Evolutionary conservation across 2,329 filamentous ascomycete genomes (phyloP).

Genomic region (Alternaria gansuensis): DNA sequence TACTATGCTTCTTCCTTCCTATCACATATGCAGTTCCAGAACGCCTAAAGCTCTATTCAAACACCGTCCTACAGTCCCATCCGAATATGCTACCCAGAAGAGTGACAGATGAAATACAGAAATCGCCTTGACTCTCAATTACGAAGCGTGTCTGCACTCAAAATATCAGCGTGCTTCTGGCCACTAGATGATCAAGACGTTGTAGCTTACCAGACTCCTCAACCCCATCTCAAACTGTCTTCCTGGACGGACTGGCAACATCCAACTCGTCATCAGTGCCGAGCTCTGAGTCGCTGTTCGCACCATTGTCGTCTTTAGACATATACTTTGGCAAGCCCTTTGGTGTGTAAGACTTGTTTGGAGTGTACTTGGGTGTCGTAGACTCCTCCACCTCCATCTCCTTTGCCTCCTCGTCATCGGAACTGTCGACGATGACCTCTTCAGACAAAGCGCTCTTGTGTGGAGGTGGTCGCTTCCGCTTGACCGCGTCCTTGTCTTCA

Average conservation of each 20-base stretch:
- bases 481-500: slow-evolving; percentile 19
- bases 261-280: slow-evolving; percentile 4
- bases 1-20: background rate
- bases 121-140: background rate
- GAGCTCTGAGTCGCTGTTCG: slow-evolving; percentile 1
- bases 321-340: slow-evolving; percentile 4
- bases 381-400: slow-evolving; percentile 7
- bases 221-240: slow-evolving; percentile 1
- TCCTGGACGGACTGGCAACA: slow-evolving; percentile 3
- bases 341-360: slow-evolving; percentile 14
- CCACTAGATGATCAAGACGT: background rate
- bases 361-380: slow-evolving; percentile 8
- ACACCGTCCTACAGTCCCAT: background rate
- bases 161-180: slow-evolving; percentile 8
- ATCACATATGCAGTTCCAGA: slow-evolving; percentile 1
- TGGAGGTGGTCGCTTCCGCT: slow-evolving; percentile 23
- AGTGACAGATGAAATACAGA: background rate
- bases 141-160: background rate
- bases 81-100: slow-evolving; percentile 1
- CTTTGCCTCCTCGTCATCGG: slow-evolving; percentile 13
- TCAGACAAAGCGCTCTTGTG: slow-evolving; percentile 34
- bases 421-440: slow-evolving; percentile 31
- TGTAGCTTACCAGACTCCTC: slow-evolving; percentile 9
- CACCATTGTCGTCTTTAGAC: background rate
- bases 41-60: background rate